A percentile compares a stretch with the other conserved stretches of the same genome.
phyloP scores from a whole-genome alignment of 306 rosid species.

The Vigna hirtella region DNA sequence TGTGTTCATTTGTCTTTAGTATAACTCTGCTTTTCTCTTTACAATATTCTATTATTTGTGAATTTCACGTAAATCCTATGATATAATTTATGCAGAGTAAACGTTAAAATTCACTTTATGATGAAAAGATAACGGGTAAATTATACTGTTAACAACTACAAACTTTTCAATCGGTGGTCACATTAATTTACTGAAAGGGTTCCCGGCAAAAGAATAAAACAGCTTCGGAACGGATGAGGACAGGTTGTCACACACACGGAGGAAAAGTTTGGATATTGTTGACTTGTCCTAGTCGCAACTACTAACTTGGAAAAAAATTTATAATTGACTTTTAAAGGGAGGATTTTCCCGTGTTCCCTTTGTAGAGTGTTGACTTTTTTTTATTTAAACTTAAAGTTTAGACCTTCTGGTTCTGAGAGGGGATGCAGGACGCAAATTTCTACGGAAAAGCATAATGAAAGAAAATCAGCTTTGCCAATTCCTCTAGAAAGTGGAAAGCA shows the following conservation, averaged over 20 bases:
- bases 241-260: constrained; percentile 48
- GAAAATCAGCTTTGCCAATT: constrained; percentile 1
- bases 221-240: constrained; percentile 29
- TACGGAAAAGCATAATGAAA: constrained; percentile 11
- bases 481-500: constrained; percentile 26
- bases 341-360: constrained; percentile 17
- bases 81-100: not conserved
- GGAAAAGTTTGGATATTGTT: constrained; percentile 32
- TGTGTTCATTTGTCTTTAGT: no score
- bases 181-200: not conserved
- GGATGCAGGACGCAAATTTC: constrained; percentile 1
- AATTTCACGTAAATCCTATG: not conserved
- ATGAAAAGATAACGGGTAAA: not conserved
- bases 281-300: constrained; percentile 39
- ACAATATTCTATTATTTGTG: not conserved
- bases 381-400: constrained; percentile 28
- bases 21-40: not conserved
- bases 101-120: not conserved
- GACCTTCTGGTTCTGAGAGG: not conserved
- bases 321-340: constrained; percentile 29
- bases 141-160: not conserved
- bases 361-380: constrained; percentile 36
- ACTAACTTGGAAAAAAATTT: constrained; percentile 26
- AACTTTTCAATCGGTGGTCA: not conserved
- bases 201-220: constrained; percentile 22